Conservation (phyloP, 176 grass and related monocot genomes). For the Tillandsia leiboldiana region DNA sequence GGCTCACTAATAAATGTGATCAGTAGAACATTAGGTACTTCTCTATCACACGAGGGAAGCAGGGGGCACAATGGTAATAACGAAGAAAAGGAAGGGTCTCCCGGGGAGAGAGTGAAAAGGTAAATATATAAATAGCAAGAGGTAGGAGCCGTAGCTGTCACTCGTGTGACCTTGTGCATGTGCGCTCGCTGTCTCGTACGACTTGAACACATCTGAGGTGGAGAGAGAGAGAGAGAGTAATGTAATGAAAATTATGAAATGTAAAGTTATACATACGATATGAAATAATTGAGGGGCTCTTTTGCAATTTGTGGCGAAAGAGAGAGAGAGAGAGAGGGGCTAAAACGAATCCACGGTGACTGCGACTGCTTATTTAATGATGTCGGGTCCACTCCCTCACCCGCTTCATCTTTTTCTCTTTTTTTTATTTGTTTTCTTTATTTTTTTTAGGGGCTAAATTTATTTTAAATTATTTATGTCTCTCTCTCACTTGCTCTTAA, state of each 20-base stretch:
- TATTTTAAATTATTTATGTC: background rate
- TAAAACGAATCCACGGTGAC: background rate
- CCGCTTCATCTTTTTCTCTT: background rate
- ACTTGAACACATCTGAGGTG: background rate
- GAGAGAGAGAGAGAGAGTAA: background rate
- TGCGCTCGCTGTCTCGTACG: constrained; percentile 1
- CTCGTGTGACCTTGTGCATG: constrained; percentile 4
- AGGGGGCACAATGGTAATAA: too few species aligned
- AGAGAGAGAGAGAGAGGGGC: background rate
- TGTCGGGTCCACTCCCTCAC: background rate
- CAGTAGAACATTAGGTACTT: too few species aligned
- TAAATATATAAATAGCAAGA: background rate
- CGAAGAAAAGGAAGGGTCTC: too few species aligned
- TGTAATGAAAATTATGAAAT: background rate
- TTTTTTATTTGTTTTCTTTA: background rate
- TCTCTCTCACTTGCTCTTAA: too few species aligned
- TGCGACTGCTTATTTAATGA: background rate
- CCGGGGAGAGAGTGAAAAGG: background rate
- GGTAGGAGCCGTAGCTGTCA: background rate
- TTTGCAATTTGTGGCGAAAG: background rate
- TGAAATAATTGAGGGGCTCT: too few species aligned
- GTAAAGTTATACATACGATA: too few species aligned
- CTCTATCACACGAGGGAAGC: too few species aligned
- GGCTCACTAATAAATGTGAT: too few species aligned
- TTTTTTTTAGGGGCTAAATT: background rate